Conservation (phyloP, 257 asterid species). For the Verbascum thapsus region DNA sequence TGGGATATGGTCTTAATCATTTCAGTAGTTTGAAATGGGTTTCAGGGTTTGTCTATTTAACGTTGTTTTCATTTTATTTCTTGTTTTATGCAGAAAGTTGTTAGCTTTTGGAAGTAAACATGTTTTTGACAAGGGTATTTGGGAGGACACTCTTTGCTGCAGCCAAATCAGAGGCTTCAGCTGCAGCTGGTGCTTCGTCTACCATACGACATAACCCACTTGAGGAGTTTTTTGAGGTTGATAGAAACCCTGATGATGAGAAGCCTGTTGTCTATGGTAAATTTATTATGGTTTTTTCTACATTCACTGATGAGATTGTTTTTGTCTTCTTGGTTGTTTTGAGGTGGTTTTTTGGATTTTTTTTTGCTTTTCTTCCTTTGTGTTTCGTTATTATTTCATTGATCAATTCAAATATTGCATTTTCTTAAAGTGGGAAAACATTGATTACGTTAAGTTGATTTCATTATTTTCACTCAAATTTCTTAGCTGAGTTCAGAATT, state of each 20-base stretch:
- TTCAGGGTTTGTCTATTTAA: conserved; percentile 4
- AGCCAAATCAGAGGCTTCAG: conserved; percentile 65
- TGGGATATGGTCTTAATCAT: conserved; percentile 4
- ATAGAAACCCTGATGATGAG: conserved; percentile 62
- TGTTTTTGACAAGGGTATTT: conserved; percentile 57
- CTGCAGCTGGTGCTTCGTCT: conserved; percentile 49
- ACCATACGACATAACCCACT: conserved; percentile 55
- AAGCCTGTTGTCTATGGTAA: conserved; percentile 78
- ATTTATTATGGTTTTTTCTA: neutral
- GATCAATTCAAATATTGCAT: neutral
- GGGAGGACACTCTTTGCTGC: conserved; percentile 79
- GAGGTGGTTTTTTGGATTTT: no score
- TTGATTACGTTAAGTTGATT: conserved; percentile 11
- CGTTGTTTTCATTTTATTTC: neutral
- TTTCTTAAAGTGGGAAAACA: neutral
- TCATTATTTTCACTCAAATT: neutral
- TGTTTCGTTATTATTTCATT: neutral
- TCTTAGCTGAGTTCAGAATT: conserved; percentile 17
- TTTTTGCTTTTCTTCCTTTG: no score
- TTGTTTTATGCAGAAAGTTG: conserved; percentile 30
- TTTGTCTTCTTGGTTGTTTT: neutral
- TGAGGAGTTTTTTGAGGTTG: conserved; percentile 75
- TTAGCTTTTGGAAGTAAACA: conserved; percentile 27
- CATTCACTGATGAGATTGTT: neutral
- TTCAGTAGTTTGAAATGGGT: conserved; percentile 3